Percentiles rank a stretch among this genome's conserved stretches.
Evolutionary conservation across 192 early-diverging fungal species (phyloP).

Genomic region (Allomyces javanicus): DNA sequence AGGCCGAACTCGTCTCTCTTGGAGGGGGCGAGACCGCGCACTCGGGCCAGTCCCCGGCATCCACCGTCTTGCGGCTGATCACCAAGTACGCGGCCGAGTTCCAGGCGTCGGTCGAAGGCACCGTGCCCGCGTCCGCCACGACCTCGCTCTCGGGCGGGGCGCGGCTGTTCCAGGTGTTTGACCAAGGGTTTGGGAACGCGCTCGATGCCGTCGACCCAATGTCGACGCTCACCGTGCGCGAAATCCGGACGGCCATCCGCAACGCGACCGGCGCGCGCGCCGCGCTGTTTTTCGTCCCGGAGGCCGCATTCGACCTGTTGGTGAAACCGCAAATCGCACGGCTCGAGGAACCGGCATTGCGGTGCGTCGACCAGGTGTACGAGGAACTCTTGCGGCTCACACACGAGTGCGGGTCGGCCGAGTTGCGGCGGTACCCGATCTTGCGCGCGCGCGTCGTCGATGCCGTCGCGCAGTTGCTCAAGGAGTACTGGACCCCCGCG

Average conservation of each 20-base stretch:
- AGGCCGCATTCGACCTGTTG: conserved; percentile 63
- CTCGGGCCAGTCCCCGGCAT: not conserved
- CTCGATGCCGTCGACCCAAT: conserved; percentile 52
- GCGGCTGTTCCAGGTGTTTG: conserved; percentile 65
- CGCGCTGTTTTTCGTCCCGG: conserved; percentile 55
- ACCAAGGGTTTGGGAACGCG: conserved; percentile 53
- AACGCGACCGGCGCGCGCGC: conserved; percentile 62
- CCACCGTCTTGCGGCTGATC: conserved; percentile 34
- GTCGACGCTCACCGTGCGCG: conserved; percentile 42
- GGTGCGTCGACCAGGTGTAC: conserved; percentile 64
- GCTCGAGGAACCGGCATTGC: conserved; percentile 50
- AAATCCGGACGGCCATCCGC: conserved; percentile 64
- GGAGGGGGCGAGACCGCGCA: conserved; percentile 25
- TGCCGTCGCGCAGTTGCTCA: conserved; percentile 54
- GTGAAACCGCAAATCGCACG: conserved; percentile 62
- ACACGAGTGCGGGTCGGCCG: conserved; percentile 40
- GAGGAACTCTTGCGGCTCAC: conserved; percentile 66
- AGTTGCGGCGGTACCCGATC: conserved; percentile 54
- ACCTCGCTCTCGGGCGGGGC: conserved; percentile 62
- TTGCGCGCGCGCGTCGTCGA: conserved; percentile 52
- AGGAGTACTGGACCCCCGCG: conserved; percentile 52
- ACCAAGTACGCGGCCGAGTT: conserved; percentile 61
- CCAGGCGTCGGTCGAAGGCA: conserved; percentile 58
- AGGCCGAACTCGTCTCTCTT: conserved; percentile 49
- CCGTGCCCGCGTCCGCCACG: conserved; percentile 43